Evolutionary conservation across 192 early-diverging fungal genomes (phyloP), one percentile per base, ranked within the genome.

Genomic region (Phlyctochytrium bullatum): DNA sequence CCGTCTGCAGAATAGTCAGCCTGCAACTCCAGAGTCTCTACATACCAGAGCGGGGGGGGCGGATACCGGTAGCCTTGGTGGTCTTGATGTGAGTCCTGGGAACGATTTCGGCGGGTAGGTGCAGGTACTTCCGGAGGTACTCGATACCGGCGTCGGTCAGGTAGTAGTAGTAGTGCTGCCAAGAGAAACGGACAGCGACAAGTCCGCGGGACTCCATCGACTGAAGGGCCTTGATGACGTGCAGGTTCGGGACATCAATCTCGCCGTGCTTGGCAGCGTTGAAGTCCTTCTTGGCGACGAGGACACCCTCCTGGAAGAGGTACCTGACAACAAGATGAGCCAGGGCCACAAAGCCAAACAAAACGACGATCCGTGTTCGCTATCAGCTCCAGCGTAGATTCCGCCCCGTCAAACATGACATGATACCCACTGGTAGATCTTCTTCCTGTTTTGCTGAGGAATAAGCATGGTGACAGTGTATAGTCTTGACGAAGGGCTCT

Each of bases 161-260:
- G 81, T 89, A 93, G 84, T 99, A 99, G 92, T 99, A 99, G 89
- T 96, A 99, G 87, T 94, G 93, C 79, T 97, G 95, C 97, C 97
- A 99, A 78, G 94, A 97, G 91, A 99, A 99, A 75, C 91, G 91
- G 69, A 91, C 91, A 83, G 92, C 93, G 79, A 99, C 95, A 65
- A 78, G 92, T 70, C 92, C 93, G 76, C 88, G 89, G 62, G 97
- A 99, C 78, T 86, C 83, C 76, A 99, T 88, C 63, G 91, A 93
- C 88, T 99, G 95, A 72, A 97, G 89, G 67, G 95, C 91, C 90
- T 97, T 99, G 88, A 99, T 96, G 77, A 99, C 97, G 76, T 99
- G 86, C 28, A 99, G 82, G 91, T 99, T 99, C 69, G 93, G 92
- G 61, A 99, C 95, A 73, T 94, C 89, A 76, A 99, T 88, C 70